Percentiles rank a stretch among this genome's conserved stretches.
phyloP scores from a whole-genome alignment of 73 alveolate species.

The Uronychia binucleata region DNA sequence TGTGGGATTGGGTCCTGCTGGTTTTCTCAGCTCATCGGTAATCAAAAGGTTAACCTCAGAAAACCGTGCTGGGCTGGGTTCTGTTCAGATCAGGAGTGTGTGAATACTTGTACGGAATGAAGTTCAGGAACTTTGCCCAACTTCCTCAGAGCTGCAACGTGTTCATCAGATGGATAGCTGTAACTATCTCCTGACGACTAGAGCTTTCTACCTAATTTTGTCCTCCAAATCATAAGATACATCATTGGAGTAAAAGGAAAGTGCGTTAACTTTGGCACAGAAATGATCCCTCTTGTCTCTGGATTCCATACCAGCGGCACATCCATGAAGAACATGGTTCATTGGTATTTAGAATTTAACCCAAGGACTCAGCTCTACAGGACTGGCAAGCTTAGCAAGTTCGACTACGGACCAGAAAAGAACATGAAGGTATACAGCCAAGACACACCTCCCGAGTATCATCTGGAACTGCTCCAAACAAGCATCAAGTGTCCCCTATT shows the following conservation, averaged over 20 bases:
- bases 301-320: constrained; percentile 77
- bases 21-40: background rate
- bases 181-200: background rate
- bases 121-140: background rate
- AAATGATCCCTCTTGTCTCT: constrained; percentile 57
- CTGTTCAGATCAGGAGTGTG: background rate
- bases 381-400: constrained; percentile 26
- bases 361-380: constrained; percentile 3
- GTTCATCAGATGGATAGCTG: background rate
- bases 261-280: constrained; percentile 51
- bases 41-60: background rate
- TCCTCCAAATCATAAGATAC: background rate
- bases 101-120: background rate
- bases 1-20: constrained; percentile 26
- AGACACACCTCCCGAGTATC: constrained; percentile 35
- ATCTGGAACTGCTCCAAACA: constrained; percentile 19
- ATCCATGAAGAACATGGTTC: constrained; percentile 52
- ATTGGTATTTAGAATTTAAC: constrained; percentile 28
- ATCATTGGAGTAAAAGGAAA: background rate
- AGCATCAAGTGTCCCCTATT: constrained; percentile 14
- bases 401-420: constrained; percentile 6
- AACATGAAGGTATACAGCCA: constrained; percentile 1
- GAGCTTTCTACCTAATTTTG: background rate
- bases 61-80: background rate
- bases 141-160: background rate